Conservation (phyloP, 805 yeast species). For the Kodamaea lidongshanica region DNA sequence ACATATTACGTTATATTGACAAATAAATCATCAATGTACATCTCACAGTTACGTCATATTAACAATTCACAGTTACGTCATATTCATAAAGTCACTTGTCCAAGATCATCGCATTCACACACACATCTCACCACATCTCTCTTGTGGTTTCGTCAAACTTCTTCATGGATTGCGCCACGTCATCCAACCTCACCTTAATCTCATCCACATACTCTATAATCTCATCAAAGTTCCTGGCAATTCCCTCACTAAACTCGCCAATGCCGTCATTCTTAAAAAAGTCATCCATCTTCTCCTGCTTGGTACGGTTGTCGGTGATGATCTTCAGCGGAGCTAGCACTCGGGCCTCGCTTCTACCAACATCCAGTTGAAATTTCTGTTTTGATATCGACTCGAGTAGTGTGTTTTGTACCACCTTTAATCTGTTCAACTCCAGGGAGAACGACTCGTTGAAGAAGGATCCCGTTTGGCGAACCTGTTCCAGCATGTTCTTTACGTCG, state of each 20-base stretch:
- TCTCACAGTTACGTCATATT: no score
- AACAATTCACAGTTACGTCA: no score
- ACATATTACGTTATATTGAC: no score
- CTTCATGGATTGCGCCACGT: constrained; percentile 47
- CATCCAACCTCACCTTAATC: constrained; percentile 43
- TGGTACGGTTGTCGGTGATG: no score
- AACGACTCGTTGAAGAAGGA: constrained; percentile 50
- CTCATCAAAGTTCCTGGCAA: constrained; percentile 47
- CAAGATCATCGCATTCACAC: neutral
- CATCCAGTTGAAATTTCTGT: no score
- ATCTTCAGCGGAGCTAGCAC: no score
- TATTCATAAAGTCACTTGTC: neutral
- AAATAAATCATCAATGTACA: no score
- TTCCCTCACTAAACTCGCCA: constrained; percentile 11
- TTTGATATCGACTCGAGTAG: constrained; percentile 29
- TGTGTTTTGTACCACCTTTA: constrained; percentile 50
- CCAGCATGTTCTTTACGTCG: constrained; percentile 62
- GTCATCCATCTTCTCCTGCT: constrained; percentile 18
- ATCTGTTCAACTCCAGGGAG: constrained; percentile 42
- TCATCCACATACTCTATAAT: constrained; percentile 45
- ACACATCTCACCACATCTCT: constrained; percentile 33
- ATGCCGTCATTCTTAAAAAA: constrained; percentile 22
- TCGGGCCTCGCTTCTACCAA: no score
- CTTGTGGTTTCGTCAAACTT: constrained; percentile 40
- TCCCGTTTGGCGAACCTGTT: constrained; percentile 35